Evolutionary conservation across 306 rosid species (phyloP).

Genomic region (Gynostemma pentaphyllum): DNA sequence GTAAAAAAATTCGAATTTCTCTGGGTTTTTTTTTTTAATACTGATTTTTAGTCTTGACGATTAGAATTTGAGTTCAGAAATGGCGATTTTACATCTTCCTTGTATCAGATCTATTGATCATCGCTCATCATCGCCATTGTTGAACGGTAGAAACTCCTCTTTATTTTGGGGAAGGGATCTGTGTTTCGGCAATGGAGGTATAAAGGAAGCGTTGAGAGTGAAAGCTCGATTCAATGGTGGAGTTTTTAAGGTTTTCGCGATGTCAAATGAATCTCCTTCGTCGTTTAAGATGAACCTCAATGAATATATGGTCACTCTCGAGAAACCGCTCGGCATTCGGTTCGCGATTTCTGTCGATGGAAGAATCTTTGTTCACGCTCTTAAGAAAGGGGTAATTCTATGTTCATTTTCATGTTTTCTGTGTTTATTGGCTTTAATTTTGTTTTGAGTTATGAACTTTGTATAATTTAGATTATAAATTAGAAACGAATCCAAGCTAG

Average conservation of each 20-base stretch:
- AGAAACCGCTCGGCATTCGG: constrained; percentile 77
- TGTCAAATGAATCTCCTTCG: constrained; percentile 23
- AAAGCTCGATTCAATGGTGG: constrained; percentile 16
- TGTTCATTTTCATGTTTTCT: neutral
- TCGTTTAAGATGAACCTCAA: constrained; percentile 65
- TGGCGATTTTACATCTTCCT: constrained; percentile 45
- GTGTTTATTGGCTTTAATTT: neutral
- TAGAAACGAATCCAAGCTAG: neutral
- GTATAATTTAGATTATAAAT: neutral
- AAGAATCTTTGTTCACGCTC: constrained; percentile 70
- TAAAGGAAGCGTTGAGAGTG: neutral
- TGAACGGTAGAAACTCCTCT: constrained; percentile 6
- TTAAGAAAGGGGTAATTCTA: constrained; percentile 64
- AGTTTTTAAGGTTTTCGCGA: constrained; percentile 31
- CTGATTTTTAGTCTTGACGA: neutral
- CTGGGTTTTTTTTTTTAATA: neutral
- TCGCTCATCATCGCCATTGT: constrained; percentile 16
- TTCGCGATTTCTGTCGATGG: constrained; percentile 75
- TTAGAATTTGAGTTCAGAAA: constrained; percentile 3
- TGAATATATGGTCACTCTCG: constrained; percentile 81
- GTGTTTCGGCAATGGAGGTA: constrained; percentile 2
- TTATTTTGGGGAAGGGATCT: constrained; percentile 33
- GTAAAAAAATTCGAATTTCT: neutral
- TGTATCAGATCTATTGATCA: constrained; percentile 16
- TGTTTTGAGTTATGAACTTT: neutral